phyloP scores from a whole-genome alignment of 495 filamentous ascomycete species.

The Trypethelium eluteriae region DNA sequence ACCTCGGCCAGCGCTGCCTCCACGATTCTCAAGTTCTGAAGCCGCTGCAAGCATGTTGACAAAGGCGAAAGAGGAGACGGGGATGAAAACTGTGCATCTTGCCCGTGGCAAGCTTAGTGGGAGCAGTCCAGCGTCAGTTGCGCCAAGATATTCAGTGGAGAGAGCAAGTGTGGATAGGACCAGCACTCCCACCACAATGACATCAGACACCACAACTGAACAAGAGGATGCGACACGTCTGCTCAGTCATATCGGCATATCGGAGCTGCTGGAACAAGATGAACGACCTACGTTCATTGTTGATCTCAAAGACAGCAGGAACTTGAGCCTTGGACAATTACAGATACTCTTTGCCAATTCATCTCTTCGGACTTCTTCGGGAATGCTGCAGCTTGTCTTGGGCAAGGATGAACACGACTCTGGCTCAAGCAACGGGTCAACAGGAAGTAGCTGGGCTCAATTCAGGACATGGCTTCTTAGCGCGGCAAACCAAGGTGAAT shows the following conservation, averaged over 20 bases:
- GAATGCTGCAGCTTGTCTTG: constrained; percentile 45
- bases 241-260: constrained; percentile 50
- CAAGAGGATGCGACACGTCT: constrained; percentile 39
- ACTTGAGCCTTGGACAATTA: constrained; percentile 45
- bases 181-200: constrained; percentile 23
- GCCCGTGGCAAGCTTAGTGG: constrained; percentile 52
- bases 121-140: constrained; percentile 18
- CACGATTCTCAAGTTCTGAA: constrained; percentile 49
- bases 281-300: constrained; percentile 61
- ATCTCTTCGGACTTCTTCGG: constrained; percentile 43
- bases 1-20: constrained; percentile 42
- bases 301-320: constrained; percentile 49
- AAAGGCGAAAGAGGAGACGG: constrained; percentile 43
- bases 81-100: constrained; percentile 56
- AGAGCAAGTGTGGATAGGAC: constrained; percentile 19
- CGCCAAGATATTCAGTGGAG: constrained; percentile 5
- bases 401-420: constrained; percentile 27
- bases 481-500: constrained; percentile 41
- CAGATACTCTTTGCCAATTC: constrained; percentile 54
- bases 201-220: constrained; percentile 37
- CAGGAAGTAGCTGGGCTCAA: constrained; percentile 28
- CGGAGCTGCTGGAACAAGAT: constrained; percentile 61
- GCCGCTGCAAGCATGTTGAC: constrained; percentile 52
- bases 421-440: constrained; percentile 31
- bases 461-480: constrained; percentile 59